Conservation (phyloP, 176 grass and related monocot genomes). For the Avena atlantica region DNA sequence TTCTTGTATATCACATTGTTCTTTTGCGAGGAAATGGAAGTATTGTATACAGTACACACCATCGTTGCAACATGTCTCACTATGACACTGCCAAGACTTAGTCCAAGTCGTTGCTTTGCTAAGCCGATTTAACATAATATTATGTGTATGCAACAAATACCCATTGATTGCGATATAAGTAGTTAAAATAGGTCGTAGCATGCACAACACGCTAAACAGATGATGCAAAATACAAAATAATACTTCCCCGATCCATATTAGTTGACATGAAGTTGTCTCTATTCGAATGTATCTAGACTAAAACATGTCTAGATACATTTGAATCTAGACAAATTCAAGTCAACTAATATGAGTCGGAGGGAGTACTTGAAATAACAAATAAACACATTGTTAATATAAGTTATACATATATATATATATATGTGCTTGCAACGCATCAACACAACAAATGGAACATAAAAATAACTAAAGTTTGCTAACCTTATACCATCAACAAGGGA, state of each 20-base stretch:
- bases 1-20: background rate
- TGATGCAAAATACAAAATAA: background rate
- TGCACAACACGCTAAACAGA: background rate
- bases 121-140: background rate
- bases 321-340: too few relatives aligned
- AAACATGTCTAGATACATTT: too few relatives aligned
- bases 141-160: background rate
- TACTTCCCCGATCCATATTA: background rate
- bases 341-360: too few relatives aligned
- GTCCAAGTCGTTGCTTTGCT: background rate
- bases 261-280: too few relatives aligned
- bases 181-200: background rate
- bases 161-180: background rate
- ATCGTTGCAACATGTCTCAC: background rate
- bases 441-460: background rate
- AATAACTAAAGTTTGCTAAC: background rate
- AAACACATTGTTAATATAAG: background rate
- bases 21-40: background rate
- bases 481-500: background rate
- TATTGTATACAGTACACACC: background rate
- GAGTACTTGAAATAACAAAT: background rate
- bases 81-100: background rate
- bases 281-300: too few relatives aligned
- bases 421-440: background rate
- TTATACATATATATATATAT: background rate